Conservation (phyloP, 2,329 filamentous ascomycete species). For the Nannizziopsis arthrosporioides region DNA sequence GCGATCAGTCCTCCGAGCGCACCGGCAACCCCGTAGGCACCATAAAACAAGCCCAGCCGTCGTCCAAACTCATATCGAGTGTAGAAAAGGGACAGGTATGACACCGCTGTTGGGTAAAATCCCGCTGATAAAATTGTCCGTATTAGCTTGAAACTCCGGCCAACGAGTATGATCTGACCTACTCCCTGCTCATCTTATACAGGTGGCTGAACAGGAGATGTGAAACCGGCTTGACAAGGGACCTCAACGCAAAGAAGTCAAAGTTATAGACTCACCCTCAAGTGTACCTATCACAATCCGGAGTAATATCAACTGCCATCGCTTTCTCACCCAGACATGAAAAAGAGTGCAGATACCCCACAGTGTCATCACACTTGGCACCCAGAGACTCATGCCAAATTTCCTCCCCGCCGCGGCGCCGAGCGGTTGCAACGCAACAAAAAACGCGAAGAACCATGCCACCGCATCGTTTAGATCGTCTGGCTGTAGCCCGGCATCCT, state of each 20-base stretch:
- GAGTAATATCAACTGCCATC: conserved; percentile 39
- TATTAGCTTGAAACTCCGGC: conserved; percentile 16
- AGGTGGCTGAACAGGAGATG: not conserved
- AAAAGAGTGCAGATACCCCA: conserved; percentile 42
- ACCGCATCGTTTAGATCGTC: conserved; percentile 46
- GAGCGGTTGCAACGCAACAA: conserved; percentile 47
- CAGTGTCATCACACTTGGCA: conserved; percentile 46
- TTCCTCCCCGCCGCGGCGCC: conserved; percentile 37
- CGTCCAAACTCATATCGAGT: conserved; percentile 46
- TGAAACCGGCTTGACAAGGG: not conserved
- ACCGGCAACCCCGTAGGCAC: conserved; percentile 45
- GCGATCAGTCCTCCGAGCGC: conserved; percentile 46
- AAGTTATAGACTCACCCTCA: conserved; percentile 27
- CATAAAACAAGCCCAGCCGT: conserved; percentile 46
- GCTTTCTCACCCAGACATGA: conserved; percentile 36
- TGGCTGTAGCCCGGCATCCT: conserved; percentile 42
- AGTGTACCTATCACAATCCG: conserved; percentile 38
- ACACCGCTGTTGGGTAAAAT: conserved; percentile 48
- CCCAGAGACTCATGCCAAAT: conserved; percentile 42
- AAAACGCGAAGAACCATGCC: conserved; percentile 47
- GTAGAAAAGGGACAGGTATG: conserved; percentile 49
- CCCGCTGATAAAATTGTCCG: conserved; percentile 31
- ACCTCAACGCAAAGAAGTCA: not conserved
- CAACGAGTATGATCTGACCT: conserved; percentile 8
- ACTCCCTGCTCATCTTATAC: not conserved